Percentiles rank a stretch among this genome's conserved stretches.
These are phyloP conservation scores for Pleurotus salmoneostramineus DNA, from an alignment of 768 basidiomycete species.

Conservation along the genomic window DNA sequence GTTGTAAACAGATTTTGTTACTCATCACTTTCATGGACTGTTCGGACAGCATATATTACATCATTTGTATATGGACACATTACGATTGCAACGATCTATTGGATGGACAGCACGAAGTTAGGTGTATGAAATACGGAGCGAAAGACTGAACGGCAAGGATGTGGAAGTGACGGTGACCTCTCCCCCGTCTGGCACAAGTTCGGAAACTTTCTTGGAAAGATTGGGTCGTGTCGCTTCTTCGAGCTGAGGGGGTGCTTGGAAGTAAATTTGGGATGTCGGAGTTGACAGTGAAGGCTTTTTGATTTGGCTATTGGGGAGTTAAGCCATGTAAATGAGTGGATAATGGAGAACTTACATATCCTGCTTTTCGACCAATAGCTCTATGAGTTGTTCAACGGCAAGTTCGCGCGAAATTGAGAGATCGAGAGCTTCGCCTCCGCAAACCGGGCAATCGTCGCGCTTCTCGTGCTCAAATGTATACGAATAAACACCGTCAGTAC, in stretches of 20 bases:
- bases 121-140: constrained; percentile 57
- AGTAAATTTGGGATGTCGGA: constrained; percentile 75
- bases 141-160: constrained; percentile 82
- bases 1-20: neutral
- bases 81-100: neutral
- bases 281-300: constrained; percentile 92
- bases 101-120: constrained; percentile 6
- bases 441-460: constrained; percentile 93
- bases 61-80: neutral
- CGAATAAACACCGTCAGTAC: constrained; percentile 94
- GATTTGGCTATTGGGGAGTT: constrained; percentile 68
- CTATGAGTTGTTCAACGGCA: constrained; percentile 86
- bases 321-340: neutral
- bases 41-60: neutral
- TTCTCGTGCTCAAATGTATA: constrained; percentile 96
- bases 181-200: constrained; percentile 72
- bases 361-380: constrained; percentile 81
- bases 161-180: constrained; percentile 88
- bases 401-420: constrained; percentile 64
- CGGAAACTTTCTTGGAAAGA: constrained; percentile 79
- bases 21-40: neutral
- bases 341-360: constrained; percentile 65
- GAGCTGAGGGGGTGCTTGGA: constrained; percentile 90
- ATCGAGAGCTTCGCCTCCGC: constrained; percentile 86
- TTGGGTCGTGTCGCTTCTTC: constrained; percentile 90